Conservation (phyloP, 2,329 filamentous ascomycete genomes). For the Alternaria sp. region DNA sequence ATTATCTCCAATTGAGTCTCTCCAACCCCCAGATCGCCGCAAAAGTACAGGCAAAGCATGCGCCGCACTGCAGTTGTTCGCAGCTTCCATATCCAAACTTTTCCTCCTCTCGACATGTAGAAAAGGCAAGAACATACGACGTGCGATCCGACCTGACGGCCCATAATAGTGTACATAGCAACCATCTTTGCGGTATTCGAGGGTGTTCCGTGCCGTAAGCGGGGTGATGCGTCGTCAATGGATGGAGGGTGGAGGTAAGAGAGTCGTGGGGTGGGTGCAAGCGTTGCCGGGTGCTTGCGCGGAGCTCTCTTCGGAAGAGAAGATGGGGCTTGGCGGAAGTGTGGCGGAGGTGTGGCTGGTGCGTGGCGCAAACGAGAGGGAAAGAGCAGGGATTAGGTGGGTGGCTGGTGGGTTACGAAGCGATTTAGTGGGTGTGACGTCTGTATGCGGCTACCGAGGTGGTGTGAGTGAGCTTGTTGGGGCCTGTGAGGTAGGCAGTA, state of each 20-base stretch:
- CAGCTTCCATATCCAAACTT: slow-evolving; percentile 15
- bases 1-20: not conserved
- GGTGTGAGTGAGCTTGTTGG: not conserved
- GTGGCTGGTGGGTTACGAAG: not conserved
- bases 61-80: not conserved
- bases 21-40: not conserved
- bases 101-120: slow-evolving; percentile 9
- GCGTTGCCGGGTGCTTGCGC: slow-evolving; percentile 22
- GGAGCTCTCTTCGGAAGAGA: slow-evolving; percentile 26
- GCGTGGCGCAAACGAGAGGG: not conserved
- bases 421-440: slow-evolving; percentile 12
- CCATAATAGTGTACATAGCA: slow-evolving; percentile 58
- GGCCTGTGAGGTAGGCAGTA: slow-evolving; percentile 1
- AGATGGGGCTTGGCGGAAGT: slow-evolving; percentile 18
- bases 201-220: slow-evolving; percentile 19
- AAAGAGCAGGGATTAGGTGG: not conserved
- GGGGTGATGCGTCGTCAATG: slow-evolving; percentile 38
- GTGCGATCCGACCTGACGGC: slow-evolving; percentile 62
- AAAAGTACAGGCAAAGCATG: not conserved
- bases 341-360: slow-evolving; percentile 2
- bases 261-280: slow-evolving; percentile 8
- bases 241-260: slow-evolving; percentile 25
- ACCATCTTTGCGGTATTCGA: slow-evolving; percentile 54
- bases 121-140: slow-evolving; percentile 50
- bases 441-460: not conserved